Evolutionary conservation across 768 basidiomycete genomes (phyloP).

Genomic region (Basidioascus undulatus): DNA sequence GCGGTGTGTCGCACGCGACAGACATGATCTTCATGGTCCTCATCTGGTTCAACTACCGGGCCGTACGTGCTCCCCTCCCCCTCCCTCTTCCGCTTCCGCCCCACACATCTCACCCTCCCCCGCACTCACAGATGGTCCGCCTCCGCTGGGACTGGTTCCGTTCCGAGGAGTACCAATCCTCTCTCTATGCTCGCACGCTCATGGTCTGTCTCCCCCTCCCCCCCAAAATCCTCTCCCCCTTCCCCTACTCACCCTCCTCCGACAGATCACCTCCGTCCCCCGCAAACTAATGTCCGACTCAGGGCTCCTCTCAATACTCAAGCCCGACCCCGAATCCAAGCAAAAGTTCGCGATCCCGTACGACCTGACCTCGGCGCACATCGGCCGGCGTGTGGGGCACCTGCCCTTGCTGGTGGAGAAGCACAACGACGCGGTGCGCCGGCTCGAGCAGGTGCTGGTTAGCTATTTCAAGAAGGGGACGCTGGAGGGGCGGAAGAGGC

Average conservation of each 20-base stretch:
- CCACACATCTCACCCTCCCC: neutral
- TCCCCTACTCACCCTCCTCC: neutral
- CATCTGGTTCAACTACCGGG: slow-evolving; percentile 48
- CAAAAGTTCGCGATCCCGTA: slow-evolving; percentile 59
- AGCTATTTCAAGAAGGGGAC: slow-evolving; percentile 60
- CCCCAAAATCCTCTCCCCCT: neutral
- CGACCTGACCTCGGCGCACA: slow-evolving; percentile 73
- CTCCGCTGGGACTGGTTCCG: slow-evolving; percentile 66
- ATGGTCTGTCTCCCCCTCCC: slow-evolving; percentile 19
- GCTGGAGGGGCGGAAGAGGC: slow-evolving; percentile 51
- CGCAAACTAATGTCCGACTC: slow-evolving; percentile 64
- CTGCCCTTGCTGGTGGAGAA: slow-evolving; percentile 77
- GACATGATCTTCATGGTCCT: slow-evolving; percentile 19
- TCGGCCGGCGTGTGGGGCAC: slow-evolving; percentile 62
- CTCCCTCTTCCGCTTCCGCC: neutral
- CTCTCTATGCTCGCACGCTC: slow-evolving; percentile 83
- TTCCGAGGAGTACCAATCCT: slow-evolving; percentile 37
- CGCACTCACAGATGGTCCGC: slow-evolving; percentile 31
- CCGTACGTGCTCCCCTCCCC: slow-evolving; percentile 1
- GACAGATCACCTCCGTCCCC: slow-evolving; percentile 38
- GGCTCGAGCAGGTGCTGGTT: slow-evolving; percentile 71
- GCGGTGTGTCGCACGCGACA: no score
- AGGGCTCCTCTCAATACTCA: slow-evolving; percentile 36
- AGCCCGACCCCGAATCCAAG: slow-evolving; percentile 32
- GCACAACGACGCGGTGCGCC: slow-evolving; percentile 66